These are phyloP conservation scores for Avicennia marina DNA, from an alignment of 257 asterid genomes.

Conservation along the genomic window DNA sequence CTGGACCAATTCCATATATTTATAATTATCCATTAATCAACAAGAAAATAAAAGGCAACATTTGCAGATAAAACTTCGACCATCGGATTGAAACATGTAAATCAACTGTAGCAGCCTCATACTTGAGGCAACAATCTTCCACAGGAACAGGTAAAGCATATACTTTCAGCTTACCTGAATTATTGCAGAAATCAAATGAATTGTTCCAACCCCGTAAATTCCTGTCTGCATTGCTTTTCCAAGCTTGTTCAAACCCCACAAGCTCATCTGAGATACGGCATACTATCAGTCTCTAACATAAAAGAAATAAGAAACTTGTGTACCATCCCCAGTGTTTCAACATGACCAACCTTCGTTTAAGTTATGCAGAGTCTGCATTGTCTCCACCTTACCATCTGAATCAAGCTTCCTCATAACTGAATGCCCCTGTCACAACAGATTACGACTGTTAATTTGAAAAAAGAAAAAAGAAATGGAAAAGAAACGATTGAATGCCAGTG, in stretches of 20 bases:
- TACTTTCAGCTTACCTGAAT: conserved; percentile 24
- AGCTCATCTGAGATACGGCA: conserved; percentile 51
- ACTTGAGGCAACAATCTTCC: neutral
- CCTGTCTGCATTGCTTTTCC: conserved; percentile 50
- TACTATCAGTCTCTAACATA: conserved; percentile 8
- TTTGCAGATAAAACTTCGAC: neutral
- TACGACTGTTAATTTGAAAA: neutral
- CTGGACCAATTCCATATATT: too few species aligned
- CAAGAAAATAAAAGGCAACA: too few species aligned
- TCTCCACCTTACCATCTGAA: conserved; percentile 75
- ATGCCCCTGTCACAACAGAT: conserved; percentile 55
- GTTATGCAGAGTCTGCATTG: conserved; percentile 64
- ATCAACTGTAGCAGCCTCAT: neutral
- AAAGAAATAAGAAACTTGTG: neutral
- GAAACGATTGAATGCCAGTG: too few species aligned
- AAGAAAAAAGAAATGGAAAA: too few species aligned
- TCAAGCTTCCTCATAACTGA: conserved; percentile 64
- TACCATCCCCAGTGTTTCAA: neutral
- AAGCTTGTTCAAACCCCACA: conserved; percentile 53
- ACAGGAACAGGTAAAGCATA: too few species aligned
- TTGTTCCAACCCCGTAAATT: conserved; percentile 34
- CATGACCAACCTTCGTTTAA: conserved; percentile 58
- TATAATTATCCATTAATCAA: neutral
- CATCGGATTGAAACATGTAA: too few species aligned
- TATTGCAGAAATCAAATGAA: conserved; percentile 20